Conservation (phyloP, 176 grass and related monocot genomes). For the Melocanna baccifera region DNA sequence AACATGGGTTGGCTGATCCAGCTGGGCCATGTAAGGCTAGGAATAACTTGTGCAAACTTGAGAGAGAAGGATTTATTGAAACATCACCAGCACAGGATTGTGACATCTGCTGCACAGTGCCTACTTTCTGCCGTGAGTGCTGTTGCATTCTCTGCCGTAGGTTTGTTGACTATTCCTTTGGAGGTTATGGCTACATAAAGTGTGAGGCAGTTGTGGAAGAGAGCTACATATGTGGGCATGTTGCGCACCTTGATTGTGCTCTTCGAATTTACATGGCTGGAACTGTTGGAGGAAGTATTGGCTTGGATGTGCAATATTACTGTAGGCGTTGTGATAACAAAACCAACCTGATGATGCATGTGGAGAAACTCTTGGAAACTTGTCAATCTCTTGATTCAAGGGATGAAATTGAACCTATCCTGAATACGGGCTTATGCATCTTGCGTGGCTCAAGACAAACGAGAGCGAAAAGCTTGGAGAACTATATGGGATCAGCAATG, state of each 20-base stretch:
- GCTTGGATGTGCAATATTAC: conserved; percentile 80
- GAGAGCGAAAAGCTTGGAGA: conserved; percentile 56
- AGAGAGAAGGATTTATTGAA: conserved; percentile 47
- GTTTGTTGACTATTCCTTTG: conserved; percentile 58
- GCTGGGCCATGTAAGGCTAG: conserved; percentile 61
- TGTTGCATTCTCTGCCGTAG: conserved; percentile 84
- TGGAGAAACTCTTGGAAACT: conserved; percentile 49
- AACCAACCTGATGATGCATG: conserved; percentile 69
- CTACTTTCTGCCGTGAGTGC: conserved; percentile 82
- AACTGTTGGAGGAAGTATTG: conserved; percentile 79
- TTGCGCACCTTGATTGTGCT: conserved; percentile 83
- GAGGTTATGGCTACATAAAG: conserved; percentile 61
- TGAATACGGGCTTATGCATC: conserved; percentile 68
- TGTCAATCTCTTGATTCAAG: conserved; percentile 60
- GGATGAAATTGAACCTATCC: conserved; percentile 56
- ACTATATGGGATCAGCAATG: conserved; percentile 48
- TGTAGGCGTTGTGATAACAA: conserved; percentile 90
- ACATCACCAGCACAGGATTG: conserved; percentile 51
- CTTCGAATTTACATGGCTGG: conserved; percentile 82
- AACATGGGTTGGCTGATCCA: conserved; percentile 29
- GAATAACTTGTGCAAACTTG: conserved; percentile 64
- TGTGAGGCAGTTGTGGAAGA: conserved; percentile 67
- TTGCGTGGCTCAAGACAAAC: conserved; percentile 56
- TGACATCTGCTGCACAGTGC: conserved; percentile 65
- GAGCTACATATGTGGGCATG: conserved; percentile 73